Percentiles rank a stretch among this genome's conserved stretches.
phyloP scores from a whole-genome alignment of 768 basidiomycete species.

The Kwoniella sp. region DNA sequence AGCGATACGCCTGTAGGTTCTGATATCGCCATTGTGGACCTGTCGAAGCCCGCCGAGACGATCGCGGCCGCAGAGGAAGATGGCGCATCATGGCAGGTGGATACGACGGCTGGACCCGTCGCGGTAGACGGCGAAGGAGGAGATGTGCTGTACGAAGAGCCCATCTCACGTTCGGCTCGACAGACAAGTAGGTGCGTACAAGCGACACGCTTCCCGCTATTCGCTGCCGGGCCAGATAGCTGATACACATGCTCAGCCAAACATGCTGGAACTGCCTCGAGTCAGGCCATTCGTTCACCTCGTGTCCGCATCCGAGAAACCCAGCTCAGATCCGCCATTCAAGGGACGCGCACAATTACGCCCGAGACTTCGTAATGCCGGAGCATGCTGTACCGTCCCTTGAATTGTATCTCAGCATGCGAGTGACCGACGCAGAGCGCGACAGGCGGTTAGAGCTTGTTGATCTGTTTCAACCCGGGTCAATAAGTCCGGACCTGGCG shows the following conservation, averaged over 20 bases:
- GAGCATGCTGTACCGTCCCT: conserved; percentile 7
- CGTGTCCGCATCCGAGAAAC: conserved; percentile 34
- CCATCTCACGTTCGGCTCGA: no score
- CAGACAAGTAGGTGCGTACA: conserved; percentile 1
- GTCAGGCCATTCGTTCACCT: conserved; percentile 21
- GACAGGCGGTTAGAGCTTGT: conserved; percentile 20
- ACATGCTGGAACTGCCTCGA: conserved; percentile 38
- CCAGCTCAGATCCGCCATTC: conserved; percentile 19
- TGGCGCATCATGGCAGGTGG: conserved; percentile 10
- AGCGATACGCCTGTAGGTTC: conserved; percentile 17
- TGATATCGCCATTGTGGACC: conserved; percentile 16
- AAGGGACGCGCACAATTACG: conserved; percentile 12
- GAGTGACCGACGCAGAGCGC: conserved; percentile 19
- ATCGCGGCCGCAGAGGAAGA: not conserved
- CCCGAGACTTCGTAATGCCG: conserved; percentile 13
- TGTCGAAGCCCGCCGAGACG: conserved; percentile 1
- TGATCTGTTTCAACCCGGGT: conserved; percentile 21
- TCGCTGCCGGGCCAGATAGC: no score
- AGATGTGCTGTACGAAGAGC: conserved; percentile 16
- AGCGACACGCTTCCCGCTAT: not conserved
- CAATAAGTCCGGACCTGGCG: conserved; percentile 19
- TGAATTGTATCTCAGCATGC: conserved; percentile 10
- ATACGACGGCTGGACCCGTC: not conserved
- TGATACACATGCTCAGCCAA: no score
- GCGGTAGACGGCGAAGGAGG: not conserved